Conservation (phyloP, 495 filamentous ascomycete species). For the Trichoderma erinaceum region DNA sequence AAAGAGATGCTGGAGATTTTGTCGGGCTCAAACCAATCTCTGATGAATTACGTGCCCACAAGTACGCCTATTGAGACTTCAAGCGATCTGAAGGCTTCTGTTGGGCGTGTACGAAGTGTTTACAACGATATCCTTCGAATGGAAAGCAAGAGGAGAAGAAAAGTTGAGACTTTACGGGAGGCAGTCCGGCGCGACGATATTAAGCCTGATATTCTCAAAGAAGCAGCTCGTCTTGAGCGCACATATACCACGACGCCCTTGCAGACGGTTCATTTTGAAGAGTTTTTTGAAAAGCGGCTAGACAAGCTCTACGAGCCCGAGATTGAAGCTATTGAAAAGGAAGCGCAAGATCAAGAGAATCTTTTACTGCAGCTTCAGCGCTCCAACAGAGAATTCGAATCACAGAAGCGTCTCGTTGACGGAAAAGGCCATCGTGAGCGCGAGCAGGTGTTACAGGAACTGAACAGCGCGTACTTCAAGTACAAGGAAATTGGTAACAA, state of each 20-base stretch:
- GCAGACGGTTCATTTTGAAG: constrained; percentile 79
- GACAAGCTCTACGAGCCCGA: constrained; percentile 70
- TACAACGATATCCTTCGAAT: constrained; percentile 79
- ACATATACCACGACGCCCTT: constrained; percentile 78
- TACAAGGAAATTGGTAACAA: constrained; percentile 93
- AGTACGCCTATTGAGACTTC: constrained; percentile 71
- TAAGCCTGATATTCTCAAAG: constrained; percentile 69
- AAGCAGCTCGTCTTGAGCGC: constrained; percentile 79
- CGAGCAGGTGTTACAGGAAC: constrained; percentile 76
- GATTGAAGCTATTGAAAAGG: constrained; percentile 58
- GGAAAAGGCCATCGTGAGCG: constrained; percentile 71
- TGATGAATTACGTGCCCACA: constrained; percentile 85
- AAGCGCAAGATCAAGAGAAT: constrained; percentile 70
- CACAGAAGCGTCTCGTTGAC: constrained; percentile 56
- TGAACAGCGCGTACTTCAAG: constrained; percentile 89
- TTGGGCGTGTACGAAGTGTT: constrained; percentile 62
- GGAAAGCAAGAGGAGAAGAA: constrained; percentile 68
- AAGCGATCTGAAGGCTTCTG: constrained; percentile 70
- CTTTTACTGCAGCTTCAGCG: constrained; percentile 59
- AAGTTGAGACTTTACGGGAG: constrained; percentile 65
- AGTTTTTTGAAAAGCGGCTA: constrained; percentile 78
- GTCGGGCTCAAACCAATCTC: constrained; percentile 66
- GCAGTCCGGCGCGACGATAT: constrained; percentile 87
- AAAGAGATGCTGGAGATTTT: constrained; percentile 69
- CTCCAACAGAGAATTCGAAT: constrained; percentile 71